Evolutionary conservation across 179 eudicot species (phyloP).

Genomic region (Nepenthes alata): DNA sequence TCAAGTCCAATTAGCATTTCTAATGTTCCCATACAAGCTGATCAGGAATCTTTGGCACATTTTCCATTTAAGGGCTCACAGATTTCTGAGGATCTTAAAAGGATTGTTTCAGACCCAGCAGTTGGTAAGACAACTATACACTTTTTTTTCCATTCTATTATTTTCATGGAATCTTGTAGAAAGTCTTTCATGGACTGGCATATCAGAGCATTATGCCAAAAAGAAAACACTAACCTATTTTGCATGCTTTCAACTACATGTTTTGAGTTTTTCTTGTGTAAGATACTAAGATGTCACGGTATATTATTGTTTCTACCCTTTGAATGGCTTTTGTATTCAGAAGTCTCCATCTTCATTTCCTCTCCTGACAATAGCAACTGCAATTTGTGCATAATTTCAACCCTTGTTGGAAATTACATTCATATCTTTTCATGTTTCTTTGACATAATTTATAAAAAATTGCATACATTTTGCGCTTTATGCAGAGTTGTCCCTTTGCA

Average conservation of each 20-base stretch:
- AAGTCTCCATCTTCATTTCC: background rate
- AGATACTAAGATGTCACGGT: background rate
- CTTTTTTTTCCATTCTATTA: background rate
- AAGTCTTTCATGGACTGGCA: no score
- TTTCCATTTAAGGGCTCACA: constrained; percentile 11
- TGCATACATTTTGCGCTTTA: constrained; percentile 5
- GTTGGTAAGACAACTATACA: constrained; percentile 36
- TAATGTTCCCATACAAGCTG: constrained; percentile 10
- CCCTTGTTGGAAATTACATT: background rate
- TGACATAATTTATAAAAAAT: background rate
- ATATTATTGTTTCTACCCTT: background rate
- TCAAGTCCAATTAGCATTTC: constrained; percentile 35
- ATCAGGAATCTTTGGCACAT: constrained; percentile 8
- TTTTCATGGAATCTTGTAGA: no score
- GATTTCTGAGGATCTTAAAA: constrained; percentile 22
- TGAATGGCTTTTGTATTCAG: background rate
- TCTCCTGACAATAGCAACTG: background rate
- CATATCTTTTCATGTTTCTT: background rate
- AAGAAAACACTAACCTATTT: no score
- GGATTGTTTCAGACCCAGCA: constrained; percentile 31
- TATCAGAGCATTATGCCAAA: no score
- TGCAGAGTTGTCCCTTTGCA: constrained; percentile 44
- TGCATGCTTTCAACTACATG: no score
- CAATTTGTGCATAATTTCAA: no score
- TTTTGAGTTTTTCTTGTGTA: background rate